Conservation (phyloP, 331 rosid species). For the Acacia pycnantha region DNA sequence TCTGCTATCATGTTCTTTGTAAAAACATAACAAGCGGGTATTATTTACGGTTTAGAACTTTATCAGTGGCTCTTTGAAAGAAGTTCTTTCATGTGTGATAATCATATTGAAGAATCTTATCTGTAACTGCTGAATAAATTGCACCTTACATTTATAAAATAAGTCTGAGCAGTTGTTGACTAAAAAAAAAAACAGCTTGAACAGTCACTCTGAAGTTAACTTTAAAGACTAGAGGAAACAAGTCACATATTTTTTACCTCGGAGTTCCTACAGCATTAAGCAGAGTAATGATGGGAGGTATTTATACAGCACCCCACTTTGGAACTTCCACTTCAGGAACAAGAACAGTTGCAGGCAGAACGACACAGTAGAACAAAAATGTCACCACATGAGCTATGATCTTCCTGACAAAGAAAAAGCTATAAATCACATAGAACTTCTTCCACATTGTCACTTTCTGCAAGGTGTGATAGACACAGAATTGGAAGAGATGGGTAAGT, state of each 20-base stretch:
- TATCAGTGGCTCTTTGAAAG: neutral
- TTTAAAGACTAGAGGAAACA: neutral
- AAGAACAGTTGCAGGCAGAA: conserved; percentile 81
- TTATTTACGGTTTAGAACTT: neutral
- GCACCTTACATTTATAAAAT: neutral
- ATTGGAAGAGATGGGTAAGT: conserved; percentile 27
- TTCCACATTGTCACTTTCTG: conserved; percentile 87
- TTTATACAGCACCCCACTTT: conserved; percentile 86
- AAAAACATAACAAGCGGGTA: neutral
- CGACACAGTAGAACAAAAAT: conserved; percentile 75
- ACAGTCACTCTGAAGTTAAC: neutral
- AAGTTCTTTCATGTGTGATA: neutral
- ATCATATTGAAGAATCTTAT: neutral
- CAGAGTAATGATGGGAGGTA: conserved; percentile 80
- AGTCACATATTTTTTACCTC: conserved; percentile 41
- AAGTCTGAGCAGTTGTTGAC: neutral
- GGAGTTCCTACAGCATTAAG: conserved; percentile 96
- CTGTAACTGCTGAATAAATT: neutral
- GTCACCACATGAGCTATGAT: conserved; percentile 81
- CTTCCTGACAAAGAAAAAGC: conserved; percentile 93
- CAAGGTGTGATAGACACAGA: conserved; percentile 29
- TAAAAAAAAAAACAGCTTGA: neutral
- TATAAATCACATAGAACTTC: conserved; percentile 81
- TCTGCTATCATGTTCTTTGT: neutral
- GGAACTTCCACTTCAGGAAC: conserved; percentile 87